Percentiles rank a stretch among this genome's conserved stretches.
Conservation (phyloP, 2,329 filamentous ascomycete genomes). For the Verticillium dahliae region DNA sequence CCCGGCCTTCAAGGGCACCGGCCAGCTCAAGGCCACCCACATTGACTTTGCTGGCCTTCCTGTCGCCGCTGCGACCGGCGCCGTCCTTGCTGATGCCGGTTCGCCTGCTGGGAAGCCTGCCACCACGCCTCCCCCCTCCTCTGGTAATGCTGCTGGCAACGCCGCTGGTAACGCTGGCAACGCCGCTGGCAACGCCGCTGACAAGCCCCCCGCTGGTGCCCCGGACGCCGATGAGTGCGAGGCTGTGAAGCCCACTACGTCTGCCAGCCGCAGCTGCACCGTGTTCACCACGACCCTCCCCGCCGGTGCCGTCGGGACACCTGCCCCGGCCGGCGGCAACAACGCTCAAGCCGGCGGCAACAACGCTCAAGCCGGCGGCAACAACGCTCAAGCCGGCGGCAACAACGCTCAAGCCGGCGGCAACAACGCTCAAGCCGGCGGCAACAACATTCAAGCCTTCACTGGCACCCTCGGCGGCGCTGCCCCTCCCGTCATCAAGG, state of each 20-base stretch:
- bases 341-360: too few relatives aligned
- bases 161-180: neutral
- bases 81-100: neutral
- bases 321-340: neutral
- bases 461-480: conserved; percentile 35
- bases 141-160: neutral
- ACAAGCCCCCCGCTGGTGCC: neutral
- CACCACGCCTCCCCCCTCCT: neutral
- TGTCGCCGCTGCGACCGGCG: conserved; percentile 9
- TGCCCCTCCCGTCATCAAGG: conserved; percentile 32
- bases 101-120: neutral
- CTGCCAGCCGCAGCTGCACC: neutral
- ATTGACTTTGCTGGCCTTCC: conserved; percentile 16
- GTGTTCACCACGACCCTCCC: neutral
- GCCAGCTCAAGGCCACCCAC: conserved; percentile 19
- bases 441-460: conserved; percentile 36
- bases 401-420: conserved; percentile 30
- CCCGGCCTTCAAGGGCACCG: conserved; percentile 24
- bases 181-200: neutral
- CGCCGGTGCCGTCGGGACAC: conserved; percentile 1
- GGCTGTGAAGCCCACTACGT: neutral
- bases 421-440: too few relatives aligned
- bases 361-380: too few relatives aligned
- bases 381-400: too few relatives aligned
- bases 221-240: neutral